phyloP scores from a whole-genome alignment of 495 filamentous ascomycete species.

The Beverwykella pulmonaria region DNA sequence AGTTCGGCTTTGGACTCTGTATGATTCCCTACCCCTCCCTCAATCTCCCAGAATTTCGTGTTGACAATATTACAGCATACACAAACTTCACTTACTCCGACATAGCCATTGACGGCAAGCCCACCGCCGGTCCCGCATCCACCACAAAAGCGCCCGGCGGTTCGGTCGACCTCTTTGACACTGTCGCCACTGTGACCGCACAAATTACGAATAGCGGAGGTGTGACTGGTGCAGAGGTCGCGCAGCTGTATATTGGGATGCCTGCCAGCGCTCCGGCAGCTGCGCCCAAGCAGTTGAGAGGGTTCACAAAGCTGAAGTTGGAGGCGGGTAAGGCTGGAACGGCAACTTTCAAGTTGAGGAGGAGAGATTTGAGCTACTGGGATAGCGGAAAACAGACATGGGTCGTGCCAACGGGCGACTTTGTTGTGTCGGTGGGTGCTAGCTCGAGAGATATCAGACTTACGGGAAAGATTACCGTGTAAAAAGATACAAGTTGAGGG shows the following conservation, averaged over 20 bases:
- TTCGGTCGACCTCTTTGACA: constrained; percentile 47
- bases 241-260: constrained; percentile 59
- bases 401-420: constrained; percentile 55
- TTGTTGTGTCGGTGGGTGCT: constrained; percentile 53
- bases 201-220: constrained; percentile 57
- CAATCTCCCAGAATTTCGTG: neutral
- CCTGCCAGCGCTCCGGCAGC: constrained; percentile 39
- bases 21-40: neutral
- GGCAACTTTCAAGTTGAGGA: constrained; percentile 54
- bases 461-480: constrained; percentile 47
- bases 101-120: constrained; percentile 33
- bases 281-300: constrained; percentile 58
- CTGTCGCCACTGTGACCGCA: constrained; percentile 51
- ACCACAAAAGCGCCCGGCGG: constrained; percentile 26
- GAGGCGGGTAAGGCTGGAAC: constrained; percentile 49
- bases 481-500: constrained; percentile 1
- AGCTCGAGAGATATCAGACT: constrained; percentile 57
- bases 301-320: constrained; percentile 60
- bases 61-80: constrained; percentile 34
- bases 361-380: constrained; percentile 63
- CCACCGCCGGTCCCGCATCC: constrained; percentile 28
- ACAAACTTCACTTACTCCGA: constrained; percentile 44
- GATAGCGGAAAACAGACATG: constrained; percentile 54
- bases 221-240: constrained; percentile 58
- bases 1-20: constrained; percentile 53